Conservation (phyloP, 768 basidiomycete species). For the Amanita rubescens region DNA sequence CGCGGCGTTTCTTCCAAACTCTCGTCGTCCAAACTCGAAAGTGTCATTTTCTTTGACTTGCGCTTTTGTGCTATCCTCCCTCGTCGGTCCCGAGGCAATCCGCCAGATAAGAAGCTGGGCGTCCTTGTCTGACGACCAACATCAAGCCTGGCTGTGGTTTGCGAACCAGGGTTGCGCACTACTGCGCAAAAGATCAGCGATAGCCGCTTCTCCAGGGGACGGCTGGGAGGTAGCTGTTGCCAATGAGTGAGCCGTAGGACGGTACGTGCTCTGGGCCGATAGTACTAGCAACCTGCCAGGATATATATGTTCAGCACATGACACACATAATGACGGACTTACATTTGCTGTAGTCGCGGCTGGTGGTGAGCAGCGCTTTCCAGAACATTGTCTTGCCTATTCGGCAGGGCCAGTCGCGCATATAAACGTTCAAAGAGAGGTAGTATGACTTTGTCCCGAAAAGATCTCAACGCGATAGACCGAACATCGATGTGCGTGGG, state of each 20-base stretch:
- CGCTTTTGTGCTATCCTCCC: slow-evolving; percentile 63
- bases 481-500: slow-evolving; percentile 70
- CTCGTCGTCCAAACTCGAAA: slow-evolving; percentile 33
- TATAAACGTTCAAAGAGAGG: slow-evolving; percentile 54
- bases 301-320: background rate
- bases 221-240: slow-evolving; percentile 49
- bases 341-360: slow-evolving; percentile 81
- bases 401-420: slow-evolving; percentile 44
- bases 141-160: slow-evolving; percentile 15
- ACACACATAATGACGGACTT: slow-evolving; percentile 13
- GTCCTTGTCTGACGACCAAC: slow-evolving; percentile 27
- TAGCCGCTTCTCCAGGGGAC: slow-evolving; percentile 58
- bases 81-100: slow-evolving; percentile 68
- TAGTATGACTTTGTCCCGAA: slow-evolving; percentile 73
- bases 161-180: slow-evolving; percentile 46
- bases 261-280: slow-evolving; percentile 58
- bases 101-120: slow-evolving; percentile 67
- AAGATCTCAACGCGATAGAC: slow-evolving; percentile 68
- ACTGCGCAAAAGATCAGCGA: slow-evolving; percentile 59
- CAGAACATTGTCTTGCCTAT: slow-evolving; percentile 47
- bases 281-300: slow-evolving; percentile 61
- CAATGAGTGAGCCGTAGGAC: slow-evolving; percentile 52
- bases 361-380: slow-evolving; percentile 51
- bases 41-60: slow-evolving; percentile 23
- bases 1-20: slow-evolving; percentile 45